Conservation (phyloP, 108 stramenopile species). For the Skeletonema potamos region DNA sequence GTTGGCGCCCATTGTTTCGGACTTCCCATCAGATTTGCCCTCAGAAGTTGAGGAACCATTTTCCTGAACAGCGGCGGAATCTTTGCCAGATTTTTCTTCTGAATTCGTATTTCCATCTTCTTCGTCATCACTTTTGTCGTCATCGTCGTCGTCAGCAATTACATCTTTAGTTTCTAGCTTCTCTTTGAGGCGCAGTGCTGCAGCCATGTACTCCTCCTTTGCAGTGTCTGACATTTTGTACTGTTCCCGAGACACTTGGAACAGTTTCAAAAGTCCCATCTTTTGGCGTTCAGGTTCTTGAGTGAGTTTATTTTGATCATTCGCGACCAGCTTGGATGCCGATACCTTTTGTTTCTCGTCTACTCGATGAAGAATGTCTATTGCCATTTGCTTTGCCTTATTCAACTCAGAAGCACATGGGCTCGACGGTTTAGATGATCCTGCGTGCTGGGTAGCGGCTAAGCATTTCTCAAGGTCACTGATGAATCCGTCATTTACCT, state of each 20-base stretch:
- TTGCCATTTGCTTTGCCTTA: slow-evolving; percentile 38
- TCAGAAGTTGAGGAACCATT: slow-evolving; percentile 5
- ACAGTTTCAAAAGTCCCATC: slow-evolving; percentile 58
- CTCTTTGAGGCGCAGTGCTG: slow-evolving; percentile 73
- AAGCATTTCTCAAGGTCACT: slow-evolving; percentile 48
- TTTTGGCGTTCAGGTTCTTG: slow-evolving; percentile 40
- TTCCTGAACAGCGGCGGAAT: slow-evolving; percentile 3
- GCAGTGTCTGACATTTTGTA: slow-evolving; percentile 58
- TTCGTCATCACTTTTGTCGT: slow-evolving; percentile 83
- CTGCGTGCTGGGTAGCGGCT: slow-evolving; percentile 20
- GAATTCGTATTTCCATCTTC: slow-evolving; percentile 44
- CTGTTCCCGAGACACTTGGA: slow-evolving; percentile 45
- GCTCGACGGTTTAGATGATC: slow-evolving; percentile 9
- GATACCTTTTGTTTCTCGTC: slow-evolving; percentile 43
- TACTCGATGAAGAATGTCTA: slow-evolving; percentile 50
- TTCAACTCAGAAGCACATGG: slow-evolving; percentile 12
- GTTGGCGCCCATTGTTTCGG: slow-evolving; percentile 8
- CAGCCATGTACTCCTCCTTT: slow-evolving; percentile 81
- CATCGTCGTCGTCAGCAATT: slow-evolving; percentile 64
- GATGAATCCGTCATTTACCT: slow-evolving; percentile 9
- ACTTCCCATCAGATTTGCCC: background rate
- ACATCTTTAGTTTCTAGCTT: slow-evolving; percentile 65
- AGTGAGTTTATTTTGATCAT: background rate
- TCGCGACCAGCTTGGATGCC: background rate
- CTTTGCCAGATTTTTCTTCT: background rate